Base-by-base conservation (phyloP, 1,284 basidiomycete genomes). In the Rhizopogon parksii region DNA sequence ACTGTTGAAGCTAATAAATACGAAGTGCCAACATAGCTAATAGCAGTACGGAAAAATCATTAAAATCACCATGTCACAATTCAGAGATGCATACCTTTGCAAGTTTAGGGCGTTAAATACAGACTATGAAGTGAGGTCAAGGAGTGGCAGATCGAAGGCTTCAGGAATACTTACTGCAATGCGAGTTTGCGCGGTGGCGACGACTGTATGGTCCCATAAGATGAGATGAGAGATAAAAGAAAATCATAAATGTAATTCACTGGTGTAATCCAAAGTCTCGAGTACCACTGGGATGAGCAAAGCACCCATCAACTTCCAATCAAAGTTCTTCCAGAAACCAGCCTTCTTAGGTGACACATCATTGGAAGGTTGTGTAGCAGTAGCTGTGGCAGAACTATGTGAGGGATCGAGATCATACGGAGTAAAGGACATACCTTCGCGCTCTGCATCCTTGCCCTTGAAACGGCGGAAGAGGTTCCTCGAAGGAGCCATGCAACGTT, bases 1-100 rank as follows among this genome's bases (percentile, higher is more conserved):
- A 77, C 74, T 5, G 77, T 77, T 24, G 76, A 76, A 0, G 77
- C 73, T 17, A 78, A 64, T 30, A 78, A 64, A 51, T 79, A 78
- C 2, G 71, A 57, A 0, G 76, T 78, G 38, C 77, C 77, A 21
- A 78, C 71, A 50, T 72, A 77, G 47, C 76, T 74, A 7, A 2
- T 30, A 6, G 30, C 1, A 36, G 36, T 36, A 42, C 35, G 1
- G 12, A 2, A 15, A 46, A 38, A 51, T 34, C 46, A 48, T 25
- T 17, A 49, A 6, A 21, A 19, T 9, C 2, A 8, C 12, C 11
- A 14, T 21, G 46, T 45, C 12, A 5, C 19, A 4, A 49, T 46
- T 48, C 3, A 43, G 21, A 30, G 15, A 27, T 43, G 9, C 60
- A 15, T 48, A 73, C 71, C 74, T 73, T 60, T 79, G 69, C 3